A percentile compares a stretch with the other conserved stretches of the same genome.
These are phyloP conservation scores for Irpex sp. DNA, from an alignment of 1,284 basidiomycete species.

Conservation along the genomic window DNA sequence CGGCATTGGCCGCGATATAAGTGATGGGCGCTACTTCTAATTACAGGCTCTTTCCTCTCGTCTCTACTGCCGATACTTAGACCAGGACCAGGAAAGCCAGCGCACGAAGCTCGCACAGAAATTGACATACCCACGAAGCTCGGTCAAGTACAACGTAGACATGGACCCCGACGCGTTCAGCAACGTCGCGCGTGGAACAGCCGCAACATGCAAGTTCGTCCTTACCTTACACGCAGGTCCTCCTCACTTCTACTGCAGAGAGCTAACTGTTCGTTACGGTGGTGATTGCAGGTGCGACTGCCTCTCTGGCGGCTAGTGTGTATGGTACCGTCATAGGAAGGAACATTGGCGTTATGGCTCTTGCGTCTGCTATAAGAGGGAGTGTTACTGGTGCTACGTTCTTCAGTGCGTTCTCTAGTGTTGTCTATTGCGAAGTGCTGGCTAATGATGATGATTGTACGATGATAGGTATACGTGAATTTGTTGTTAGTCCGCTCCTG, in stretches of 20 bases:
- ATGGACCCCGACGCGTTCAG: slow-evolving; percentile 40
- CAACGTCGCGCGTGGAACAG: slow-evolving; percentile 50
- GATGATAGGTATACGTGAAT: slow-evolving; percentile 61
- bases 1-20: too few relatives aligned
- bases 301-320: slow-evolving; percentile 49
- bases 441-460: neutral
- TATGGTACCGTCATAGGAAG: slow-evolving; percentile 47
- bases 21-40: too few relatives aligned
- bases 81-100: too few relatives aligned
- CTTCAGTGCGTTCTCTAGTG: slow-evolving; percentile 51
- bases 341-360: slow-evolving; percentile 38
- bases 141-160: neutral
- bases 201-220: slow-evolving; percentile 76
- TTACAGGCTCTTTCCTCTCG: too few relatives aligned
- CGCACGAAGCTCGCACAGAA: too few relatives aligned
- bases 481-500: slow-evolving; percentile 54
- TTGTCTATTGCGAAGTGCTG: neutral
- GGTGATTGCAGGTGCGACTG: slow-evolving; percentile 39
- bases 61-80: too few relatives aligned
- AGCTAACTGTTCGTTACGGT: slow-evolving; percentile 18
- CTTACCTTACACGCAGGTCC: slow-evolving; percentile 19
- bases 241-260: slow-evolving; percentile 8
- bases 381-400: slow-evolving; percentile 65
- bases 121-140: neutral
- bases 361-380: slow-evolving; percentile 59